phyloP scores from a whole-genome alignment of 768 basidiomycete species.

The Termitomyces eurrhizus region DNA sequence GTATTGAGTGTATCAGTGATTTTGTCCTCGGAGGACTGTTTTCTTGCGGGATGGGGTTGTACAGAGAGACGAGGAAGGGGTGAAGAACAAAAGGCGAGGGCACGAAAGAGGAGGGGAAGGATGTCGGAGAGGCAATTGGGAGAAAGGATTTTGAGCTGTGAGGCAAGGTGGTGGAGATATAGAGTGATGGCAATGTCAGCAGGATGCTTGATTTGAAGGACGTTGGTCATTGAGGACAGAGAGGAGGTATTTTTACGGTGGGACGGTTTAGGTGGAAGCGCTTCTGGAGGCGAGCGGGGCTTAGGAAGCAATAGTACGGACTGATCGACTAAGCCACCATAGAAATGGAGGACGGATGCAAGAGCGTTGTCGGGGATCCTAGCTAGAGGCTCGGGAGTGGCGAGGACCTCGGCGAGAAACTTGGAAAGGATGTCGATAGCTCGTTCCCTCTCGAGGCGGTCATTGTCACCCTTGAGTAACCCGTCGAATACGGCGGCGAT shows the following conservation, averaged over 20 bases:
- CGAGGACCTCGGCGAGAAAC: constrained; percentile 51
- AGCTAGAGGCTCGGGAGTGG: constrained; percentile 49
- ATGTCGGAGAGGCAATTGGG: constrained; percentile 50
- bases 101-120: constrained; percentile 72
- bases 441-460: constrained; percentile 57
- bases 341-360: constrained; percentile 54
- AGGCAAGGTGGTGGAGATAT: constrained; percentile 61
- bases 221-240: constrained; percentile 35
- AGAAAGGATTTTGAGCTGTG: constrained; percentile 57
- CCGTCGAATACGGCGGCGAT: constrained; percentile 28
- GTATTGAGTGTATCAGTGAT: constrained; percentile 53
- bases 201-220: constrained; percentile 40
- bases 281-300: constrained; percentile 24
- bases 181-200: constrained; percentile 61
- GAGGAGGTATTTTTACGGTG: constrained; percentile 66
- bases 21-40: constrained; percentile 44
- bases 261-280: constrained; percentile 20
- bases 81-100: constrained; percentile 58
- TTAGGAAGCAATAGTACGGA: constrained; percentile 38
- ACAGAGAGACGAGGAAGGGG: constrained; percentile 69
- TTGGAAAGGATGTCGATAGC: constrained; percentile 57
- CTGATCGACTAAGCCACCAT: constrained; percentile 53
- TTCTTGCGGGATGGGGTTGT: constrained; percentile 32
- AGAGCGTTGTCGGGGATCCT: constrained; percentile 59
- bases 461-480: constrained; percentile 15